These are phyloP conservation scores for Trichophyton benhamiae DNA, from an alignment of 2,329 filamentous ascomycete genomes.

Conservation along the genomic window DNA sequence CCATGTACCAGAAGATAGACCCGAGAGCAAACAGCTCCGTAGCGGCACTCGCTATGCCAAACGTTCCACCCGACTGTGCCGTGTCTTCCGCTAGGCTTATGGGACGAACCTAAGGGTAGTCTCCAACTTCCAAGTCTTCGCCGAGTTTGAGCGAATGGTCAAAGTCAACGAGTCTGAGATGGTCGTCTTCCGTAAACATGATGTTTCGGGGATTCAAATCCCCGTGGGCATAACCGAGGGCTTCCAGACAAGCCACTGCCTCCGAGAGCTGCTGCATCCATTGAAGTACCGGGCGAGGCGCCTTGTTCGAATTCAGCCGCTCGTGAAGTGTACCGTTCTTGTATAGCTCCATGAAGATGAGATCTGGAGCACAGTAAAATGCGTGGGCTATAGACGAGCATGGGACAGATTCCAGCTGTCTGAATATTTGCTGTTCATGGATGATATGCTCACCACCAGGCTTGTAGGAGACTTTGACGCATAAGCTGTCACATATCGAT, in stretches of 20 bases:
- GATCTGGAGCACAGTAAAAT: neutral
- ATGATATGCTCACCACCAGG: neutral
- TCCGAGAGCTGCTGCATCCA: constrained; percentile 8
- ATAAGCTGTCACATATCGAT: neutral
- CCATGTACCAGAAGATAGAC: constrained; percentile 7
- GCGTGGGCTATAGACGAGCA: neutral
- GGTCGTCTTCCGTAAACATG: constrained; percentile 11
- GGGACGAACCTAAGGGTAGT: constrained; percentile 7
- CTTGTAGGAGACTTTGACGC: neutral
- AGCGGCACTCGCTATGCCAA: constrained; percentile 5
- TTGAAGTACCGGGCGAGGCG: neutral
- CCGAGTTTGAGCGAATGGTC: constrained; percentile 8
- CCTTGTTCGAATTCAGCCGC: neutral
- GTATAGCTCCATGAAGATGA: neutral
- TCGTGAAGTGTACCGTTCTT: neutral
- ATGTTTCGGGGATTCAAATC: constrained; percentile 14
- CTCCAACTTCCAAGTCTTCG: neutral
- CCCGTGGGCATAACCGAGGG: constrained; percentile 12
- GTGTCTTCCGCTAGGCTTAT: neutral
- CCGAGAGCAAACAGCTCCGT: constrained; percentile 11
- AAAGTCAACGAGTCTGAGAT: constrained; percentile 15
- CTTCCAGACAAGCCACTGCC: constrained; percentile 14
- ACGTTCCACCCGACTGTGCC: constrained; percentile 6
- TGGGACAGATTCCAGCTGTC: neutral
- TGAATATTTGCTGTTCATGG: neutral